phyloP scores from a whole-genome alignment of 768 basidiomycete species.

The Cyclocybe aegerita region DNA sequence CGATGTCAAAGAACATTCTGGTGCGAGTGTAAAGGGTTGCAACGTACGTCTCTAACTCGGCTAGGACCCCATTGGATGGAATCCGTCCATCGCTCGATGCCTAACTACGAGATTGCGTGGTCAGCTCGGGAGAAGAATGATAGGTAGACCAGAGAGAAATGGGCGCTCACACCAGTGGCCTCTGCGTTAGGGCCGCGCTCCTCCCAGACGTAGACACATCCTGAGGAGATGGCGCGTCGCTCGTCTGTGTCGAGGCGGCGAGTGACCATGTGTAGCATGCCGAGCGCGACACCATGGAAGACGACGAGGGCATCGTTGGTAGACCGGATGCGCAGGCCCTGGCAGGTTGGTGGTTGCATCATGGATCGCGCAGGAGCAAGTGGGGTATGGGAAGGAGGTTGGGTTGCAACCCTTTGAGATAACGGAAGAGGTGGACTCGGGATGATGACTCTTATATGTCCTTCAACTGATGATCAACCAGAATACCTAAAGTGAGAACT shows the following conservation, averaged over 20 bases:
- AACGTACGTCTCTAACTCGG: constrained; percentile 69
- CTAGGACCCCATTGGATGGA: constrained; percentile 80
- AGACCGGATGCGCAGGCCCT: constrained; percentile 59
- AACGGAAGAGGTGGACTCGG: neutral
- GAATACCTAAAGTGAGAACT: neutral
- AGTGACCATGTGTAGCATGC: constrained; percentile 62
- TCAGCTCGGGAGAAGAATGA: constrained; percentile 9
- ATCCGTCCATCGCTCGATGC: constrained; percentile 83
- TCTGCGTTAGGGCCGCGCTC: constrained; percentile 71
- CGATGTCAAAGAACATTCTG: constrained; percentile 6
- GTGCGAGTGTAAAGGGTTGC: constrained; percentile 3
- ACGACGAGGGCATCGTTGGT: constrained; percentile 70
- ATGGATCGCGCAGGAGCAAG: neutral
- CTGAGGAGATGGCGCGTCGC: constrained; percentile 65
- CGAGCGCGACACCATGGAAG: constrained; percentile 67
- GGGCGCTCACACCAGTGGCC: constrained; percentile 55
- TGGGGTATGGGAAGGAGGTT: neutral
- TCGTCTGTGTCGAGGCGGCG: constrained; percentile 78
- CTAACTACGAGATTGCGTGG: constrained; percentile 41
- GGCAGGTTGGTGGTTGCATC: constrained; percentile 73
- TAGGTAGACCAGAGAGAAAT: constrained; percentile 1
- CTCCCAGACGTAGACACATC: constrained; percentile 83
- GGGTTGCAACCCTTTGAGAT: neutral
- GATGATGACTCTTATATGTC: no score
- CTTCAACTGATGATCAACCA: constrained; percentile 1